Percentiles rank a stretch among this genome's conserved stretches.
Conservation (phyloP, 805 yeast genomes). For the Ogataea chonburiensis region DNA sequence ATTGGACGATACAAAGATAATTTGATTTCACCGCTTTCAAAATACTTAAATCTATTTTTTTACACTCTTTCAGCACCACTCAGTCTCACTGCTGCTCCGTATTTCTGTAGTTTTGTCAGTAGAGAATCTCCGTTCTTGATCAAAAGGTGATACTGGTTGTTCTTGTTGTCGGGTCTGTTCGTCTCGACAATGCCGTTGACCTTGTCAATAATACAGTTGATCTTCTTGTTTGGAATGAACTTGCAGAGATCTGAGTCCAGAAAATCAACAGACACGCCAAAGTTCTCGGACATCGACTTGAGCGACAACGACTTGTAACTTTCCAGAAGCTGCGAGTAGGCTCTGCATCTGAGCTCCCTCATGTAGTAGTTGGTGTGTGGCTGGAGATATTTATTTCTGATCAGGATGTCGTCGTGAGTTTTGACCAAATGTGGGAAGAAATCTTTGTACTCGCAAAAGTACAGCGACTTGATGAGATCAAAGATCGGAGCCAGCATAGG, state of each 20-base stretch:
- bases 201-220: conserved; percentile 93
- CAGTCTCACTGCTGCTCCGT: conserved; percentile 94
- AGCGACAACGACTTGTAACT: conserved; percentile 88
- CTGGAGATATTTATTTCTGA: conserved; percentile 61
- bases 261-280: conserved; percentile 85
- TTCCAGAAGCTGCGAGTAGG: conserved; percentile 90
- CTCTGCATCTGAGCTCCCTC: conserved; percentile 92
- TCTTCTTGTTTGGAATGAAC: conserved; percentile 88
- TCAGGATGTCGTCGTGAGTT: conserved; percentile 71
- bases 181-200: conserved; percentile 95
- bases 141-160: conserved; percentile 84
- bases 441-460: conserved; percentile 81
- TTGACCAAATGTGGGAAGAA: conserved; percentile 76
- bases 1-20: no score
- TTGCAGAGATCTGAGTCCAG: conserved; percentile 84
- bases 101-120: conserved; percentile 91
- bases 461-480: conserved; percentile 79
- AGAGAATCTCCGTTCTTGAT: conserved; percentile 91
- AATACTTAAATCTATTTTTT: no score
- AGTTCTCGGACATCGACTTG: conserved; percentile 90
- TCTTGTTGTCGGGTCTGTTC: conserved; percentile 93
- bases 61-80: conserved; percentile 81
- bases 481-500: conserved; percentile 76
- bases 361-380: conserved; percentile 82
- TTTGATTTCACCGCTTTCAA: no score